Percentiles rank a stretch among this genome's conserved stretches.
phyloP scores from a whole-genome alignment of 768 basidiomycete species.

The Albatrellus ellisii region DNA sequence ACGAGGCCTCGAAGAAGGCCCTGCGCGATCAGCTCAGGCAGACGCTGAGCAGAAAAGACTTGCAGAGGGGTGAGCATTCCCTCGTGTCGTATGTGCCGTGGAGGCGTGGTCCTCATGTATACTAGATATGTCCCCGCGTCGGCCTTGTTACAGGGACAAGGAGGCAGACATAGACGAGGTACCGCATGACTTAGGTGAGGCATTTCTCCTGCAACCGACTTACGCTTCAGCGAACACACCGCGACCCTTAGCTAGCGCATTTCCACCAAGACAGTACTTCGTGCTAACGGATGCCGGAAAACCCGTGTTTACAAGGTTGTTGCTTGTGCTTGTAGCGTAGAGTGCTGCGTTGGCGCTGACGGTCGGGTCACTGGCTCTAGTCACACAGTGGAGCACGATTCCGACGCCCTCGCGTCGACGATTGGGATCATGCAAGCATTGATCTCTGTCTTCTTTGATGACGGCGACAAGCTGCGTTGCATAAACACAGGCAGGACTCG shows the following conservation, averaged over 20 bases:
- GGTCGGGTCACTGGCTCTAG: too few relatives aligned
- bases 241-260: slow-evolving; percentile 13
- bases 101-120: background rate
- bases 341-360: background rate
- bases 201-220: background rate
- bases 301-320: slow-evolving; percentile 85
- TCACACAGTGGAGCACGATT: slow-evolving; percentile 41
- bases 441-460: slow-evolving; percentile 90
- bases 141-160: slow-evolving; percentile 9
- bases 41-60: slow-evolving; percentile 43
- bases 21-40: slow-evolving; percentile 61
- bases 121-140: slow-evolving; percentile 8
- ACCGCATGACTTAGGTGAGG: background rate
- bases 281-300: slow-evolving; percentile 94
- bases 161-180: slow-evolving; percentile 11
- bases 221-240: slow-evolving; percentile 2
- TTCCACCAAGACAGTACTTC: slow-evolving; percentile 69
- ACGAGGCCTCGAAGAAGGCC: slow-evolving; percentile 48
- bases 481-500: slow-evolving; percentile 74
- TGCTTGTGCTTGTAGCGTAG: background rate
- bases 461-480: slow-evolving; percentile 73
- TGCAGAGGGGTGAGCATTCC: slow-evolving; percentile 30
- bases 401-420: slow-evolving; percentile 58
- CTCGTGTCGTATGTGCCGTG: background rate
- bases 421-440: slow-evolving; percentile 93